These are phyloP conservation scores for Nannizziopsis arthrosporioides DNA, from an alignment of 2,329 filamentous ascomycete genomes.

Conservation along the genomic window DNA sequence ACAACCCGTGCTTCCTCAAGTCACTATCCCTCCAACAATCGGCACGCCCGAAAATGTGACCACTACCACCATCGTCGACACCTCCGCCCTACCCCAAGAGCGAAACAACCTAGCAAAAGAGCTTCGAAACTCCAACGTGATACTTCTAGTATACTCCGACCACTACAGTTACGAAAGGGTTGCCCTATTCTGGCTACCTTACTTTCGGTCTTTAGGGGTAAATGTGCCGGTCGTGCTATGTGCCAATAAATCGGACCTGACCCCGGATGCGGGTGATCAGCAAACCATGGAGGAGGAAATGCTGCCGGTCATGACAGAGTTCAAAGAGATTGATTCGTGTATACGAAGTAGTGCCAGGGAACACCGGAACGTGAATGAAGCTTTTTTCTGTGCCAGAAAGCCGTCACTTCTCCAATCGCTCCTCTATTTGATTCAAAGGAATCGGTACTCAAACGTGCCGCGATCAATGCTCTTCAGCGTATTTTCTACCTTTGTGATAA, in stretches of 20 bases:
- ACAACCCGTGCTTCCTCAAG: slow-evolving; percentile 83
- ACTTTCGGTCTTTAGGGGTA: slow-evolving; percentile 94
- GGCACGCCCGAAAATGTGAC: slow-evolving; percentile 94
- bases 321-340: slow-evolving; percentile 96
- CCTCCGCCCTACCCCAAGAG: slow-evolving; percentile 87
- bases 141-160: slow-evolving; percentile 91
- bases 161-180: slow-evolving; percentile 98
- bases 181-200: slow-evolving; percentile 95
- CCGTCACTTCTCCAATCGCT: slow-evolving; percentile 91
- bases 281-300: slow-evolving; percentile 94
- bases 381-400: slow-evolving; percentile 98
- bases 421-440: slow-evolving; percentile 97
- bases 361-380: slow-evolving; percentile 87
- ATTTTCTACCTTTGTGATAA: slow-evolving; percentile 96
- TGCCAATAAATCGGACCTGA: slow-evolving; percentile 92
- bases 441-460: slow-evolving; percentile 71
- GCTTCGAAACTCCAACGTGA: slow-evolving; percentile 93
- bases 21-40: slow-evolving; percentile 85
- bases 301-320: slow-evolving; percentile 95
- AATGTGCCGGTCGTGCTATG: slow-evolving; percentile 96
- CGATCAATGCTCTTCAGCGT: slow-evolving; percentile 70
- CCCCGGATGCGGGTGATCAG: slow-evolving; percentile 59
- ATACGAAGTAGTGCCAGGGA: slow-evolving; percentile 88
- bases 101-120: slow-evolving; percentile 81
- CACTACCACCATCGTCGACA: slow-evolving; percentile 86